Conservation (phyloP, 2,329 filamentous ascomycete genomes). For the Corynespora cassiicola region DNA sequence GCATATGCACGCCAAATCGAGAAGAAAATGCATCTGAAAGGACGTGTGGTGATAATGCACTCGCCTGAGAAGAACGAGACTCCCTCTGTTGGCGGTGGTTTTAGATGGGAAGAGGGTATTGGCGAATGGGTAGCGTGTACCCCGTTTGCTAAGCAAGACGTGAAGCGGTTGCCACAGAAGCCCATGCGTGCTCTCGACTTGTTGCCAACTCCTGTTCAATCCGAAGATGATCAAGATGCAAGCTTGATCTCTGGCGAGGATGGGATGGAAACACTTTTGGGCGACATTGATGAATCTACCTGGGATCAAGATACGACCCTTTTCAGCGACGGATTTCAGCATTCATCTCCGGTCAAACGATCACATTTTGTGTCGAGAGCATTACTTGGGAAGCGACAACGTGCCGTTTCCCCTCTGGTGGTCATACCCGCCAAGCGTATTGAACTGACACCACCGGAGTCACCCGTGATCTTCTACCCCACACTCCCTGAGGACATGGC, state of each 20-base stretch:
- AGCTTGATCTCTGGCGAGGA: constrained; percentile 1
- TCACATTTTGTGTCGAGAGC: constrained; percentile 9
- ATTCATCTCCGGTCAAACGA: constrained; percentile 34
- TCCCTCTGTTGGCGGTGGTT: constrained; percentile 33
- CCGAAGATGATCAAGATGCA: constrained; percentile 17
- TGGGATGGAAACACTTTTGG: constrained; percentile 2
- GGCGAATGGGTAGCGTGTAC: constrained; percentile 55
- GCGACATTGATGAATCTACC: constrained; percentile 4
- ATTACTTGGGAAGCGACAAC: constrained; percentile 30
- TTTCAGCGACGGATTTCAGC: constrained; percentile 19
- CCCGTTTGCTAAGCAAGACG: constrained; percentile 36
- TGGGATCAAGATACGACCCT: constrained; percentile 15
- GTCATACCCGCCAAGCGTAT: constrained; percentile 30
- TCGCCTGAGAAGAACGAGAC: constrained; percentile 38
- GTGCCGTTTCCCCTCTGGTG: constrained; percentile 31
- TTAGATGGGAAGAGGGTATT: constrained; percentile 54
- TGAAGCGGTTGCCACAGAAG: constrained; percentile 17
- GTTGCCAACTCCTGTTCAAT: constrained; percentile 34
- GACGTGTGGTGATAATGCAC: constrained; percentile 29
- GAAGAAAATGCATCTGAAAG: constrained; percentile 34
- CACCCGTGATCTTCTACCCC: constrained; percentile 21
- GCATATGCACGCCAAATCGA: constrained; percentile 38
- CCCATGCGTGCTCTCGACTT: constrained; percentile 27
- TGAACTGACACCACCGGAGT: constrained; percentile 22
- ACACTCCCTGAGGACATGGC: constrained; percentile 18